phyloP scores from a whole-genome alignment of 106 monocot genomes.

The Alisma plantagoaquatica region DNA sequence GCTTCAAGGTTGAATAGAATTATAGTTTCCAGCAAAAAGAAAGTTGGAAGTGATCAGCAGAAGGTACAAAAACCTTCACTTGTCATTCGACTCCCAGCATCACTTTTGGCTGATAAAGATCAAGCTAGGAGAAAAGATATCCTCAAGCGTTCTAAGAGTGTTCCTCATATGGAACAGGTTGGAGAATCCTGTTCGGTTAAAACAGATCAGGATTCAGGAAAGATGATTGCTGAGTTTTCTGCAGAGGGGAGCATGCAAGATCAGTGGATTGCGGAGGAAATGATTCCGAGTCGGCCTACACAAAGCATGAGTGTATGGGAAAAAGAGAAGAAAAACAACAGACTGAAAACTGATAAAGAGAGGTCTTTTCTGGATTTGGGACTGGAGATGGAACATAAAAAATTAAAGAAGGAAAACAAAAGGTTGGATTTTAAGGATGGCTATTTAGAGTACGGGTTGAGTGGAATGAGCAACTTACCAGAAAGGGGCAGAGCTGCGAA shows the following conservation, averaged over 20 bases:
- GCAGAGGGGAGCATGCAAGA: conserved; percentile 19
- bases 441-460: conserved; percentile 46
- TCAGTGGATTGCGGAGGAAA: conserved; percentile 20
- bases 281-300: conserved; percentile 13
- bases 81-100: conserved; percentile 46
- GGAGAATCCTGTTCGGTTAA: conserved; percentile 20
- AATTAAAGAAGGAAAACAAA: conserved; percentile 40
- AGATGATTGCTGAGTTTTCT: conserved; percentile 68
- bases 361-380: conserved; percentile 39
- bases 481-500: conserved; percentile 73
- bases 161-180: conserved; percentile 8
- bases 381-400: conserved; percentile 28
- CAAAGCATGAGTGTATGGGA: conserved; percentile 26
- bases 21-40: conserved; percentile 57
- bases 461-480: conserved; percentile 53
- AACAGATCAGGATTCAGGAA: conserved; percentile 35
- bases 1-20: conserved; percentile 55
- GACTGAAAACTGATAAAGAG: conserved; percentile 27
- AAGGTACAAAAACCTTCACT: conserved; percentile 58
- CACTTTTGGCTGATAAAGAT: conserved; percentile 45
- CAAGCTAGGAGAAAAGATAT: conserved; percentile 72
- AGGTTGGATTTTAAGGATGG: conserved; percentile 70
- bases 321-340: conserved; percentile 37
- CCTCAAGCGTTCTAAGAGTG: conserved; percentile 63
- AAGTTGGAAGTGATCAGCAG: conserved; percentile 26